Percentiles rank a stretch among this genome's conserved stretches.
Evolutionary conservation across 2,329 filamentous ascomycete genomes (phyloP).

Genomic region (Remersonia thermophila): DNA sequence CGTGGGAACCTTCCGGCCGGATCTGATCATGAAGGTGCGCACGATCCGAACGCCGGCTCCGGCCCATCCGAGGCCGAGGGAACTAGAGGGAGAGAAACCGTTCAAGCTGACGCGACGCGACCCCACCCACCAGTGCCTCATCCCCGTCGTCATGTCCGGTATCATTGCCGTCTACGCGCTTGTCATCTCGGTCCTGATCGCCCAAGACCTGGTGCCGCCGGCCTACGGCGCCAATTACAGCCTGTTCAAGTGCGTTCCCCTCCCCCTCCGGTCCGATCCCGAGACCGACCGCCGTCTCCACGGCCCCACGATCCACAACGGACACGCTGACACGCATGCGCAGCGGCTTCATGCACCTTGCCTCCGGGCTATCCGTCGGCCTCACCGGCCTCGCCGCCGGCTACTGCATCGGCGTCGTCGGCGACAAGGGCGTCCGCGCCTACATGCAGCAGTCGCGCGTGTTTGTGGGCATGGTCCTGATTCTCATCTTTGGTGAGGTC

Average conservation of each 20-base stretch:
- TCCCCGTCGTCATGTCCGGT: slow-evolving; percentile 94
- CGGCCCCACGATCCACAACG: background rate
- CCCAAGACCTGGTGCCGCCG: slow-evolving; percentile 71
- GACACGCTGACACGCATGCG: slow-evolving; percentile 12
- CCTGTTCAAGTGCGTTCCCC: slow-evolving; percentile 58
- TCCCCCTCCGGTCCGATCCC: background rate
- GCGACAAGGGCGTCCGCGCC: slow-evolving; percentile 82
- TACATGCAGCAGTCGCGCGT: slow-evolving; percentile 95
- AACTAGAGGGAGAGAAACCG: too few species aligned
- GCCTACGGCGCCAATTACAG: slow-evolving; percentile 55
- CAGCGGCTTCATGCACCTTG: slow-evolving; percentile 87
- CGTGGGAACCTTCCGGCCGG: slow-evolving; percentile 71
- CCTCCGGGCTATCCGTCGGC: slow-evolving; percentile 79
- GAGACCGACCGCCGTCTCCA: too few species aligned
- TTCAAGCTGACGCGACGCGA: slow-evolving; percentile 4
- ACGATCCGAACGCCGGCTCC: background rate
- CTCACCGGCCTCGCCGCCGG: slow-evolving; percentile 87
- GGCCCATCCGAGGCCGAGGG: background rate
- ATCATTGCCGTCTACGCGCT: slow-evolving; percentile 97
- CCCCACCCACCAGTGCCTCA: slow-evolving; percentile 51
- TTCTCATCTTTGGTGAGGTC: slow-evolving; percentile 97
- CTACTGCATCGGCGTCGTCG: slow-evolving; percentile 92
- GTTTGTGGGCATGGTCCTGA: slow-evolving; percentile 97
- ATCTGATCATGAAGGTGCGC: slow-evolving; percentile 79
- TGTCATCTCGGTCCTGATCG: slow-evolving; percentile 92